Base-by-base conservation (phyloP, 2,329 filamentous ascomycete genomes). In the Catunica adiposa region DNA sequence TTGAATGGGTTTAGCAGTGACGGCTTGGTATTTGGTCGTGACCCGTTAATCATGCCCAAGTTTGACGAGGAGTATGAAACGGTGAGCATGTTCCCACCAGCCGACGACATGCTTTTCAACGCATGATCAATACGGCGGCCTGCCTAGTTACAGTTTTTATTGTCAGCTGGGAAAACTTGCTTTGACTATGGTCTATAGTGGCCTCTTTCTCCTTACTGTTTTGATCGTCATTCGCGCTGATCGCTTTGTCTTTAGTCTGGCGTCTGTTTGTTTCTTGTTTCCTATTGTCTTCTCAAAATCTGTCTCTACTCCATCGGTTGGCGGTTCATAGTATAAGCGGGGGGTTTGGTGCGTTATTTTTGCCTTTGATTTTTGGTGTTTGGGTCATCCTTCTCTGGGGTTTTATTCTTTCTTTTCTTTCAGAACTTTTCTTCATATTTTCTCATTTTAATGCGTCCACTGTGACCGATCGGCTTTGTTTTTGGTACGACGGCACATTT, bases 21-120 rank as follows among this genome's bases (percentile, higher is more conserved):
- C 42, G 69, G 67, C 26, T 65, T 74, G 37, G 67, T 70, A 56
- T 65, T 74, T 7, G 71, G 74, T 57, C 68, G 68, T 40, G 73
- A 76, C 38, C 63, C 72, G 69, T 65, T 75, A 53, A 70, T 75
- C 67, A 69, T 75, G 62, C 69, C 66, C 65, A 77, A 77, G 65
- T 77, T 76, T 61, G 75, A 77, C 54, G 76, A 78, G 46, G 73
- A 74, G 46, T 76, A 73, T 55, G 71, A 75, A 58, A 62, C 66
- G 3, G 71, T 73, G 31, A 68, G 68, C 64, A 74, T 79, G 73
- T 77, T 78, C 61, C 70, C 68, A 26, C 69, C 69, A 60, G 69
- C 67, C 58, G 73, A 76, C 56, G 75, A 78, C 59, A 66, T 77
- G 56, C 76, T 78, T 62, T 79, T 77, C 40, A 17, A 17, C 20